A percentile compares a stretch with the other conserved stretches of the same genome.
Evolutionary conservation across 768 basidiomycete genomes (phyloP).

Genomic region (Trametes coccinea): DNA sequence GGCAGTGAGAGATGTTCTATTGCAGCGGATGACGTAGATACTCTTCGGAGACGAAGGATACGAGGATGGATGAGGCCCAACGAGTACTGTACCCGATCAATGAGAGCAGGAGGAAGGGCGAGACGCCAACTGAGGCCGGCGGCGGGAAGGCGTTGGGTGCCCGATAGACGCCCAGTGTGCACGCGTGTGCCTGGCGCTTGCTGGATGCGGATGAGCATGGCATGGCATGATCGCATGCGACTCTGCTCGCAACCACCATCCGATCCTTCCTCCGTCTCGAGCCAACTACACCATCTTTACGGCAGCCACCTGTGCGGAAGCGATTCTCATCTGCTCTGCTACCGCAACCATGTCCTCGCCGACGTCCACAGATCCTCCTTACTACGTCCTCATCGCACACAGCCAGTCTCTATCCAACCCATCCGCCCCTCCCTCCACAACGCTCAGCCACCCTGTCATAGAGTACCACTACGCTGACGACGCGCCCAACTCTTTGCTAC

Average conservation of each 20-base stretch:
- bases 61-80: not conserved
- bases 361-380: constrained; percentile 44
- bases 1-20: not conserved
- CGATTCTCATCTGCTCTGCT: too few species aligned
- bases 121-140: not conserved
- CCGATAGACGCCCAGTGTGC: constrained; percentile 2
- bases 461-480: constrained; percentile 87
- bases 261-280: not conserved
- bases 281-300: too few species aligned
- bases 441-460: constrained; percentile 68
- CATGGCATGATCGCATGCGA: not conserved
- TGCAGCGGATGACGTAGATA: not conserved
- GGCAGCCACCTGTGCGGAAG: too few species aligned
- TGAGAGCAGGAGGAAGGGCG: not conserved
- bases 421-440: constrained; percentile 30
- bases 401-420: constrained; percentile 47
- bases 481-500: constrained; percentile 63
- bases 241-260: constrained; percentile 7
- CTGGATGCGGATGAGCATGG: not conserved
- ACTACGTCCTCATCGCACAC: constrained; percentile 69
- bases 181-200: constrained; percentile 9
- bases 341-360: constrained; percentile 8
- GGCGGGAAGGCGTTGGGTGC: not conserved
- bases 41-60: not conserved
- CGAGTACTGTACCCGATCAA: too few species aligned